Conservation (phyloP, 2,329 filamentous ascomycete genomes). For the Fusarium abutilonis region DNA sequence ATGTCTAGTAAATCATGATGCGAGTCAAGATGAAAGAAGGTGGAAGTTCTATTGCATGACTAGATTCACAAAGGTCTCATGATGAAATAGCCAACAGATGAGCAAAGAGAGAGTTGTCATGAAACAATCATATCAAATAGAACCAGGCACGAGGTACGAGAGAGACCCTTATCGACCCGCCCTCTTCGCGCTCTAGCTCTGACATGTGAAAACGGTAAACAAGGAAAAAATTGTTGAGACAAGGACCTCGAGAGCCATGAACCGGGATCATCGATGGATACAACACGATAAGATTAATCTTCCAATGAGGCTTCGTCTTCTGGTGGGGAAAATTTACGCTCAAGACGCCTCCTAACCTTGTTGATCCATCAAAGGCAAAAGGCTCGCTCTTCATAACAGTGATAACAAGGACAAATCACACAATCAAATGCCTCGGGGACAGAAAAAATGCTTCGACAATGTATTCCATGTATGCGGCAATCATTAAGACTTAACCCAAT, state of each 20-base stretch:
- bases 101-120: conserved; percentile 6
- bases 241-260: conserved; percentile 8
- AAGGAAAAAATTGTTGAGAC: conserved; percentile 36
- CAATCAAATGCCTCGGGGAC: background rate
- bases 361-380: conserved; percentile 10
- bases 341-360: conserved; percentile 14
- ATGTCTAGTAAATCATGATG: conserved; percentile 20
- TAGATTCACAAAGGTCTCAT: conserved; percentile 1
- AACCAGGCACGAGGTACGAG: conserved; percentile 22
- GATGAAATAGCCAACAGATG: conserved; percentile 8
- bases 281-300: conserved; percentile 31
- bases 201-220: conserved; percentile 43
- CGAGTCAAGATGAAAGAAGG: background rate
- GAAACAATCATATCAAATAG: conserved; percentile 25
- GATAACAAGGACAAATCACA: background rate
- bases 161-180: conserved; percentile 16
- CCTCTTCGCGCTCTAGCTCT: conserved; percentile 10
- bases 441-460: conserved; percentile 16
- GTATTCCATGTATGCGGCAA: conserved; percentile 10
- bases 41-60: background rate
- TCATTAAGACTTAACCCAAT: background rate
- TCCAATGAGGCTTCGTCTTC: conserved; percentile 31
- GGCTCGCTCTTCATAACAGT: background rate
- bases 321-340: conserved; percentile 24
- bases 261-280: conserved; percentile 13